Percentiles rank a stretch among this genome's conserved stretches.
These are phyloP conservation scores for Rhododendron williamsianum DNA, from an alignment of 148 eudicot species.

Conservation along the genomic window DNA sequence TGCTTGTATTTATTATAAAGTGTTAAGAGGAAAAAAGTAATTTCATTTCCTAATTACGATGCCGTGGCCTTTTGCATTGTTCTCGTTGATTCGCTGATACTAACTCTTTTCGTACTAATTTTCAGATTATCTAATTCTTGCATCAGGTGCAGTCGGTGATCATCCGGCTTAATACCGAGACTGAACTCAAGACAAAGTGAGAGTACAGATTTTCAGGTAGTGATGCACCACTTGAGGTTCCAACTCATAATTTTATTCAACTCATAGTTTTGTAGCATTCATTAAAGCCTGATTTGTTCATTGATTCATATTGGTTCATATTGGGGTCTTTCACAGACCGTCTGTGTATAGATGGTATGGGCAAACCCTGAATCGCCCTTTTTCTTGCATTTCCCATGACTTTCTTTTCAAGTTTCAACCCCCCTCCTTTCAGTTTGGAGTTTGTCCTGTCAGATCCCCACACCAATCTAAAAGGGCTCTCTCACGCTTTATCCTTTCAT, in stretches of 20 bases:
- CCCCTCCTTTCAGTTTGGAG: neutral
- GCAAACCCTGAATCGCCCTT: neutral
- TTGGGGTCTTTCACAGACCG: neutral
- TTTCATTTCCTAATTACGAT: neutral
- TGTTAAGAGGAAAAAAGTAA: neutral
- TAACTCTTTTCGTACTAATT: too few relatives aligned
- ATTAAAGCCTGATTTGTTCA: neutral
- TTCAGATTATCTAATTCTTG: neutral
- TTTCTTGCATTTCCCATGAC: neutral
- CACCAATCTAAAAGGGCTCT: neutral
- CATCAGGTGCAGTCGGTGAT: neutral
- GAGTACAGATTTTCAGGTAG: neutral
- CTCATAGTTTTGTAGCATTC: neutral
- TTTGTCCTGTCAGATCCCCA: neutral
- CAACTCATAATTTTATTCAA: too few relatives aligned
- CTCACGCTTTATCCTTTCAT: neutral
- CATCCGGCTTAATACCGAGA: neutral
- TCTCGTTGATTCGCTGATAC: too few relatives aligned
- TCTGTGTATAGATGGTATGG: too few relatives aligned
- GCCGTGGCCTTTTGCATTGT: neutral
- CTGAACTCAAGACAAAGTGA: neutral
- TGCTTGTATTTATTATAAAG: neutral
- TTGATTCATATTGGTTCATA: neutral
- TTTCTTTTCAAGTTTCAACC: neutral
- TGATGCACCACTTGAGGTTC: neutral